Evolutionary conservation across 163 green algal genomes (phyloP), one percentile per base, ranked within the genome.

Genomic region (Trebouxiophyceae sp.): DNA sequence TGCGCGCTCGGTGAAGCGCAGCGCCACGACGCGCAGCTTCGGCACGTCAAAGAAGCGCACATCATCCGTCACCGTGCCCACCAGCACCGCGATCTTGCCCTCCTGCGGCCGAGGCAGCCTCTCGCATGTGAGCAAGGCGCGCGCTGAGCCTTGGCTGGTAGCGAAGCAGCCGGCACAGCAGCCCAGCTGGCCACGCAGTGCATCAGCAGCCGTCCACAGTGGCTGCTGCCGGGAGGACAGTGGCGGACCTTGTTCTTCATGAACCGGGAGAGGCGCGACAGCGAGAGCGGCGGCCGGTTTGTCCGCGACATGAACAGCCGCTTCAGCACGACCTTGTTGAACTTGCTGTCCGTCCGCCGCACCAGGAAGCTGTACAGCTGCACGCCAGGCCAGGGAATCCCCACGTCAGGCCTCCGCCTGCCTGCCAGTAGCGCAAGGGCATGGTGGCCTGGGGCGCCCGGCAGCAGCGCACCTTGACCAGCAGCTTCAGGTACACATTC

Each of bases 281-380:
- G 78, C 19, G 91, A 97, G 47, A 99, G 67, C 22, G 95, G 95
- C 32, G 95, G 86, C 55, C 86, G 80, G 88, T 99, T 98, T 57
- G 72, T 96, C 74, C 87, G 90, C 71, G 85, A 96, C 89, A 96
- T 95, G 68, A 96, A 97, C 76, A 99, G 72, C 39, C 94, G 76
- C 81, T 96, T 96, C 27, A 98, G 82, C 45, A 99, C 85, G 24
- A 96, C 88, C 79, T 93, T 87, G 88, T 99, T 99, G 87, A 99
- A 99, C 46, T 94, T 86, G 79, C 74, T 86, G 20, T 96, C 91
- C 54, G 93, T 97, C 32, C 95, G 84, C 67, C 95, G 81, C 46
- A 86, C 91, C 63, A 99, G 83, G 86, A 98, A 99, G 65, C 83
- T 81, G 85, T 98, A 99, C 22, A 99, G 86, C 94, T 98, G 88